Evolutionary conservation across 2,329 filamentous ascomycete genomes (phyloP).

Genomic region (Sodiomyces alkalinus): DNA sequence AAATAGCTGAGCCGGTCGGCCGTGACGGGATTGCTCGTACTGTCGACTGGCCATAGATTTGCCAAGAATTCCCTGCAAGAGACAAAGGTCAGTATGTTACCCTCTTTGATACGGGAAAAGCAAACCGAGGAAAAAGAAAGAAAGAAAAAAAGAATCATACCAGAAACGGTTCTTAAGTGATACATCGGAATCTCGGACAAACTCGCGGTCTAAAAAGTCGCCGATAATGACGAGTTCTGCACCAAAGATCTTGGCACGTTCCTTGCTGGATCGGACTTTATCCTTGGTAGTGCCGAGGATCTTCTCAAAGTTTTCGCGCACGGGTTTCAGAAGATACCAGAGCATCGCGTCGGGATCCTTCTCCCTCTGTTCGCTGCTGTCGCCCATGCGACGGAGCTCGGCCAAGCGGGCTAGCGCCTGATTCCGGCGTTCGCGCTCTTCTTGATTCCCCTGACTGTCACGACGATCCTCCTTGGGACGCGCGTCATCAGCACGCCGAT

Average conservation of each 20-base stretch:
- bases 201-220: constrained; percentile 35
- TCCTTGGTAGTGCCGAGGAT: constrained; percentile 47
- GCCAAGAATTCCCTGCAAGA: constrained; percentile 26
- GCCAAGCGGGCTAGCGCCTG: constrained; percentile 25
- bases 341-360: constrained; percentile 30
- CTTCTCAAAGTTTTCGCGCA: constrained; percentile 42
- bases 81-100: constrained; percentile 1
- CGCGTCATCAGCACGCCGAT: constrained; percentile 20
- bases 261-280: constrained; percentile 45
- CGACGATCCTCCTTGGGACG: constrained; percentile 15
- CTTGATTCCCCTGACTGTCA: constrained; percentile 9
- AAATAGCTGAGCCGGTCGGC: constrained; percentile 27
- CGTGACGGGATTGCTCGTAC: constrained; percentile 27
- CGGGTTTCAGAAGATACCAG: constrained; percentile 38
- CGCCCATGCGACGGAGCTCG: constrained; percentile 28
- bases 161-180: constrained; percentile 9
- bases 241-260: constrained; percentile 46
- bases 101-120: too few relatives aligned
- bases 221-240: constrained; percentile 46
- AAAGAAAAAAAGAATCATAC: constrained; percentile 2
- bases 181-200: constrained; percentile 21
- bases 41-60: constrained; percentile 29
- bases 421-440: constrained; percentile 19
- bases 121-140: too few relatives aligned
- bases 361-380: constrained; percentile 32